These are phyloP conservation scores for Straminergon stramineum DNA, from an alignment of 225 moss, liverwort and hornwort genomes.

Conservation along the genomic window DNA sequence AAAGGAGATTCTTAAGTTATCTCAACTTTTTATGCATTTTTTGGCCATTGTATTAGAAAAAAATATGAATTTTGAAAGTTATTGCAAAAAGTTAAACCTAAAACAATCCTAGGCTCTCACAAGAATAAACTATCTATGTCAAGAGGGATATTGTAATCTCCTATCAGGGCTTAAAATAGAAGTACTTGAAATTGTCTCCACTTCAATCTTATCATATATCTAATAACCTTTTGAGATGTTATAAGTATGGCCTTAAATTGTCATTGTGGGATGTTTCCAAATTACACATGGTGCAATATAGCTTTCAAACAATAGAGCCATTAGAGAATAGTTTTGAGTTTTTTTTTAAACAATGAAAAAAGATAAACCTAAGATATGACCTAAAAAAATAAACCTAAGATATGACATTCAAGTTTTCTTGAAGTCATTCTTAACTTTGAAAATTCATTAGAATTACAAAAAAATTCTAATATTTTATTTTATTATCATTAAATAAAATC, in stretches of 20 bases:
- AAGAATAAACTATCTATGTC: too few relatives aligned
- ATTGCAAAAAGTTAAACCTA: neutral
- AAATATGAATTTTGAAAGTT: neutral
- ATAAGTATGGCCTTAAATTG: neutral
- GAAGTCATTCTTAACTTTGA: neutral
- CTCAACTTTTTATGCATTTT: too few relatives aligned
- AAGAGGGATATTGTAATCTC: neutral
- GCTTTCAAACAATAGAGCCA: too few relatives aligned
- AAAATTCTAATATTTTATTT: neutral
- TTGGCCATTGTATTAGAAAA: too few relatives aligned
- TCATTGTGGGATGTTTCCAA: neutral
- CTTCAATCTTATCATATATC: too few relatives aligned
- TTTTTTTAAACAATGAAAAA: neutral
- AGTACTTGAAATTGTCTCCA: accelerated
- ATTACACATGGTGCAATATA: neutral
- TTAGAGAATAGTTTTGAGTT: neutral
- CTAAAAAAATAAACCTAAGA: neutral
- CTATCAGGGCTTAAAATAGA: accelerated
- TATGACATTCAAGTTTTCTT: neutral
- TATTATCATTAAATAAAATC: too few relatives aligned
- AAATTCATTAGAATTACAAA: neutral
- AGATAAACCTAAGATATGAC: neutral
- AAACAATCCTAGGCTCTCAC: accelerated
- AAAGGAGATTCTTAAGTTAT: neutral
- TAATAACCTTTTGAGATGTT: neutral